Conservation (phyloP, 2,329 filamentous ascomycete genomes). For the Penicillium italicum region DNA sequence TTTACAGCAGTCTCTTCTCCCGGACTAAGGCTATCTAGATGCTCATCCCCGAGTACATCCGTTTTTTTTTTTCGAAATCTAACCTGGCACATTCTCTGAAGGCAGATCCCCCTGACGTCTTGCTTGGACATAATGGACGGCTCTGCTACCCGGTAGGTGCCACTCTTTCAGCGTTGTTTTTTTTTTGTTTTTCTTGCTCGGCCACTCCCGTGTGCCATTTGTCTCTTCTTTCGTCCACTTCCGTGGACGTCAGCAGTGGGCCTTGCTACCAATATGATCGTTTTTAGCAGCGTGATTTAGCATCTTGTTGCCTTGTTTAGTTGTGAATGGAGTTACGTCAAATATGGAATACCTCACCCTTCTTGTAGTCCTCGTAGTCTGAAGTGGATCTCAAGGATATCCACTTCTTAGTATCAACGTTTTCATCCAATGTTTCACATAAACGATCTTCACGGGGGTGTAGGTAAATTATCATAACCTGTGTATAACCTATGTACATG, state of each 20-base stretch:
- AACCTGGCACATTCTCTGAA: constrained; percentile 21
- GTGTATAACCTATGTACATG: not conserved
- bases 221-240: not conserved
- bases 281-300: constrained; percentile 18
- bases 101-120: constrained; percentile 21
- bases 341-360: not conserved
- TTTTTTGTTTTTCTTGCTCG: constrained; percentile 10
- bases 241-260: not conserved
- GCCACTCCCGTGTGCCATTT: constrained; percentile 24
- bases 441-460: not conserved
- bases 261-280: constrained; percentile 24
- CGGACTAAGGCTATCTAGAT: constrained; percentile 73
- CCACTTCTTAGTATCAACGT: not conserved
- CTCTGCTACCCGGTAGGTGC: constrained; percentile 39
- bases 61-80: constrained; percentile 28
- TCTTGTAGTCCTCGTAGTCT: not conserved
- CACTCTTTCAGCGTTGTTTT: constrained; percentile 25
- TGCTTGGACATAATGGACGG: constrained; percentile 28
- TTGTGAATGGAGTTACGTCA: not conserved
- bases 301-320: not conserved
- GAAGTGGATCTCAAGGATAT: not conserved
- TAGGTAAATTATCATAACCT: not conserved
- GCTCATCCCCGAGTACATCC: constrained; percentile 17
- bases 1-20: constrained; percentile 96
- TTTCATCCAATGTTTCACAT: not conserved